phyloP scores from a whole-genome alignment of 257 asterid genomes.

The Prunella vulgaris region DNA sequence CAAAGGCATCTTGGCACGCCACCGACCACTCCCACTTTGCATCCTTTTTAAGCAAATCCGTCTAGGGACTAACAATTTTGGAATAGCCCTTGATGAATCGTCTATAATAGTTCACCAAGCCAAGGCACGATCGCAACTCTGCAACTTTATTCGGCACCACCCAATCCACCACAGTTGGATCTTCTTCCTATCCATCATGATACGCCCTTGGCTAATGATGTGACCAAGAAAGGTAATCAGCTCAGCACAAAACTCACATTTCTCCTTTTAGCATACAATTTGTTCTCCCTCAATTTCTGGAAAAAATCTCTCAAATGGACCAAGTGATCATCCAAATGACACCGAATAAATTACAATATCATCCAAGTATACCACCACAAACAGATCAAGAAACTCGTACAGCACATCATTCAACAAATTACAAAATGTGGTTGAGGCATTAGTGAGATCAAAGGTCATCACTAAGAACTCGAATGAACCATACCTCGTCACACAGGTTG shows the following conservation, averaged over 20 bases:
- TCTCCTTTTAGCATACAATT: background rate
- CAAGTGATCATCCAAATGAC: background rate
- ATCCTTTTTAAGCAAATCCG: constrained; percentile 2
- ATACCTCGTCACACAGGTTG: background rate
- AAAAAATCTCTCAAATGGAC: background rate
- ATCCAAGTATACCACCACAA: background rate
- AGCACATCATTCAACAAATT: background rate
- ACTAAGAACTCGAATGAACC: background rate
- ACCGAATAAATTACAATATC: background rate
- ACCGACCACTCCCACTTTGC: background rate
- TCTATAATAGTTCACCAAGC: background rate
- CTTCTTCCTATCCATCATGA: background rate
- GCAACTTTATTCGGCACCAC: background rate
- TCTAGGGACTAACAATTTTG: background rate
- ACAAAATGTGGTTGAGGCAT: background rate
- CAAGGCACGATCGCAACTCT: background rate
- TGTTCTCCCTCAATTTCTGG: background rate
- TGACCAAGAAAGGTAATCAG: background rate
- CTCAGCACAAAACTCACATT: background rate
- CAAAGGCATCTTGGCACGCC: background rate
- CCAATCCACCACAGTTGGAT: background rate
- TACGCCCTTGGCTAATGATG: background rate
- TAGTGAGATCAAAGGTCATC: background rate
- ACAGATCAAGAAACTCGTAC: background rate
- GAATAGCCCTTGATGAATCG: background rate